Conservation (phyloP, 2,329 filamentous ascomycete genomes). For the Colletotrichum filicis region DNA sequence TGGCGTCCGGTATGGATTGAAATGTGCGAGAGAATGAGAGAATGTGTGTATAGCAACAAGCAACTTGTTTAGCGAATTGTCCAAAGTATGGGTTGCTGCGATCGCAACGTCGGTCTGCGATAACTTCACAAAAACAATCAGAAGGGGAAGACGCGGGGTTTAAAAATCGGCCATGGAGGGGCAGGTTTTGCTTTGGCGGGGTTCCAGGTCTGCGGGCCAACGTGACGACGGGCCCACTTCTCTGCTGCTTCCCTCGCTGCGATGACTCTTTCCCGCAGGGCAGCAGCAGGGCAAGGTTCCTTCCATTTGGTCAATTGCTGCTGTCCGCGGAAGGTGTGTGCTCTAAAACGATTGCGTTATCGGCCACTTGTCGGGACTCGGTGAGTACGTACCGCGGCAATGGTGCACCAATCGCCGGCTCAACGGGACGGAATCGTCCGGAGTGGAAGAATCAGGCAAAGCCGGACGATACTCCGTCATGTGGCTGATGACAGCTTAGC, state of each 20-base stretch:
- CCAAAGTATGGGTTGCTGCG: slow-evolving; percentile 33
- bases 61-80: slow-evolving; percentile 16
- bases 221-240: not conserved
- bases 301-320: not conserved
- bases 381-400: slow-evolving; percentile 21
- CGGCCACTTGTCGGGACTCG: not conserved
- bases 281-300: not conserved
- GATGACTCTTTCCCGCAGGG: not conserved
- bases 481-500: not conserved
- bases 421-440: slow-evolving; percentile 25
- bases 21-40: not conserved
- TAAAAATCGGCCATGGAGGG: slow-evolving; percentile 34
- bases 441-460: slow-evolving; percentile 22
- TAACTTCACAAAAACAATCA: slow-evolving; percentile 34
- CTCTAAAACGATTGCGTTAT: slow-evolving; percentile 15
- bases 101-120: slow-evolving; percentile 37
- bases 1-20: slow-evolving; percentile 11
- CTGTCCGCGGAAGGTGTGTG: not conserved
- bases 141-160: slow-evolving; percentile 34
- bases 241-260: not conserved
- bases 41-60: slow-evolving; percentile 26
- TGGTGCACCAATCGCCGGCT: slow-evolving; percentile 15
- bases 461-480: not conserved
- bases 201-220: slow-evolving; percentile 12
- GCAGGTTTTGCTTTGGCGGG: slow-evolving; percentile 35